Conservation (phyloP, 1,284 basidiomycete species). For the Thelephora terrestris region DNA sequence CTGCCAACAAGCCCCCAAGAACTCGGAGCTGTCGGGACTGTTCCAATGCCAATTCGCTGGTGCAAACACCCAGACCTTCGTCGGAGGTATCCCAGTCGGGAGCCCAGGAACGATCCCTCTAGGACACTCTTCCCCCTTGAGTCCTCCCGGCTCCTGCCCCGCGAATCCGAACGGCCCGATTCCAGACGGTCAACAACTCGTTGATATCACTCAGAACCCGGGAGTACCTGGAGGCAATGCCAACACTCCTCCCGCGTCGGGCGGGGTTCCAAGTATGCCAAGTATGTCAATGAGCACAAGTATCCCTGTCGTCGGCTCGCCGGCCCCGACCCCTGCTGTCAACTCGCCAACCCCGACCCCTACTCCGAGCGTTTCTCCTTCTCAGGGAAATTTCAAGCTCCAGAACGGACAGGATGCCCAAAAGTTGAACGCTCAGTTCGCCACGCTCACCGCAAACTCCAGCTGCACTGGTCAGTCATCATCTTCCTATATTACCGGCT, state of each 20-base stretch:
- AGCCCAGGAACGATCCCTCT: conserved; percentile 29
- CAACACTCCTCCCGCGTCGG: too few relatives aligned
- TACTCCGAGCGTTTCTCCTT: background rate
- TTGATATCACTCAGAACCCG: conserved; percentile 32
- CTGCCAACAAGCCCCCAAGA: conserved; percentile 30
- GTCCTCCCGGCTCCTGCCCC: conserved; percentile 30
- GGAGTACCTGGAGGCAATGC: conserved; percentile 17
- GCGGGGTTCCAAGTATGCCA: too few relatives aligned
- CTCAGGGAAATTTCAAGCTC: conserved; percentile 21
- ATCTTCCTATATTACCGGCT: background rate
- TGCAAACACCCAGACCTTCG: conserved; percentile 24
- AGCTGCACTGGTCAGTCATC: conserved; percentile 26
- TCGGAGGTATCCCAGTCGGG: conserved; percentile 20
- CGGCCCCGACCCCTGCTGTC: background rate
- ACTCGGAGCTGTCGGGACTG: conserved; percentile 29
- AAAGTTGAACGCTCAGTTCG: conserved; percentile 39
- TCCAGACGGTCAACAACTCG: conserved; percentile 42
- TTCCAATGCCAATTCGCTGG: conserved; percentile 34
- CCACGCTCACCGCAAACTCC: conserved; percentile 28
- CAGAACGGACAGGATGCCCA: conserved; percentile 41
- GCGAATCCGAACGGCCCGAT: conserved; percentile 29
- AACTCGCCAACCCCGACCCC: background rate
- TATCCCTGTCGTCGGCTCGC: too few relatives aligned
- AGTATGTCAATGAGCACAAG: background rate
- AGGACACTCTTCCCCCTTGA: conserved; percentile 22